phyloP scores from a whole-genome alignment of 2,329 filamentous ascomycete genomes.

The Epicoccum nigrum region DNA sequence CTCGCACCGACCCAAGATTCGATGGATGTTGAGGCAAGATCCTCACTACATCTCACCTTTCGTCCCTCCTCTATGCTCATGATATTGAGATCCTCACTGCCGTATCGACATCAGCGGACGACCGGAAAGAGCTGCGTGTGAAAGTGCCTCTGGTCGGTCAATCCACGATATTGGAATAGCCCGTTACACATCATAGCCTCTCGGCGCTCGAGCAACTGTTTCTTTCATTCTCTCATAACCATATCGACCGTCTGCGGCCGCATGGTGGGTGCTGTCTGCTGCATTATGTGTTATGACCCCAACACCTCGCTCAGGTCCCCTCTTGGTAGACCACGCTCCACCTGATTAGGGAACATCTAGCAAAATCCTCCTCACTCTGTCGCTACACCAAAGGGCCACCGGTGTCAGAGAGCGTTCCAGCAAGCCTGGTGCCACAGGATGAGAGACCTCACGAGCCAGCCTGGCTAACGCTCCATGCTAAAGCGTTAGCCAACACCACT shows the following conservation, averaged over 20 bases:
- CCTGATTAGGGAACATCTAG: not conserved
- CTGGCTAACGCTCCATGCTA: not conserved
- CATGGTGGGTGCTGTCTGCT: no score
- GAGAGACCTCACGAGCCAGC: not conserved
- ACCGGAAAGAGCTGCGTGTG: not conserved
- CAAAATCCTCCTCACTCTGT: no score
- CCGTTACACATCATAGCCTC: no score
- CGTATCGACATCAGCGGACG: not conserved
- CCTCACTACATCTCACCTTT: slow-evolving; percentile 1
- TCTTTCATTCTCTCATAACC: no score
- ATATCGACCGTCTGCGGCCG: no score
- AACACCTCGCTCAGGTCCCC: no score
- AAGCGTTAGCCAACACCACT: not conserved
- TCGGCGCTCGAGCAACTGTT: no score
- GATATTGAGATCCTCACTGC: not conserved
- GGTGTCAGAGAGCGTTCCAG: not conserved
- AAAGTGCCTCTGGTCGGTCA: no score
- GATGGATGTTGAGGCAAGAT: not conserved
- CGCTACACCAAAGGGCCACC: no score
- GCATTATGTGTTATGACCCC: no score
- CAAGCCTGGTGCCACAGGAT: not conserved
- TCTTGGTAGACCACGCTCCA: no score
- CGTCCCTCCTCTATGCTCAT: not conserved
- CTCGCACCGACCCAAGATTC: slow-evolving; percentile 12
- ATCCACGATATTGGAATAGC: no score